Evolutionary conservation across 805 yeast species (phyloP).

Genomic region (Dipodascus albidus): DNA sequence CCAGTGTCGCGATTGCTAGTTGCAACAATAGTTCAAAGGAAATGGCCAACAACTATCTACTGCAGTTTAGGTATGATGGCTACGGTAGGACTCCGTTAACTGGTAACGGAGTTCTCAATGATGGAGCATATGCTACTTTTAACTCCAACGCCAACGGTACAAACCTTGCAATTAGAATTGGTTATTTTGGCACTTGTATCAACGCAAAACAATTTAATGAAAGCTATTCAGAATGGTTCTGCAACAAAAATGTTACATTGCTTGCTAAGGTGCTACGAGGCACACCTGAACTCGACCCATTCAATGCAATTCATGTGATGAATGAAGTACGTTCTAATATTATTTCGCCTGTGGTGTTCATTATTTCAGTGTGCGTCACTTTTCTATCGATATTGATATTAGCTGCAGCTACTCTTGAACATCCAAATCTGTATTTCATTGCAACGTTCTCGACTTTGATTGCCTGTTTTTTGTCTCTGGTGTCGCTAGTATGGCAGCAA

Average conservation of each 20-base stretch:
- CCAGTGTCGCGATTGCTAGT: constrained; percentile 11
- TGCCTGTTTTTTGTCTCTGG: constrained; percentile 10
- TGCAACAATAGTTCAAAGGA: constrained; percentile 10
- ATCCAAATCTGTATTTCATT: constrained; percentile 9
- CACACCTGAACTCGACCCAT: constrained; percentile 13
- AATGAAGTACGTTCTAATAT: constrained; percentile 6
- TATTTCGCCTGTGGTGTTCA: constrained; percentile 13
- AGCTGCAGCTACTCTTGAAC: constrained; percentile 5
- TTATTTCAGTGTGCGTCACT: constrained; percentile 10
- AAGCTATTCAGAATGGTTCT: constrained; percentile 10
- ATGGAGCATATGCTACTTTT: constrained; percentile 7
- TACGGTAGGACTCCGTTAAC: not conserved
- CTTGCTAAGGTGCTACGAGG: constrained; percentile 4
- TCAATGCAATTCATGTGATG: constrained; percentile 12
- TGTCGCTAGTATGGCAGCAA: constrained; percentile 18
- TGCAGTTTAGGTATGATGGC: constrained; percentile 11
- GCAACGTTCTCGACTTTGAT: constrained; percentile 5
- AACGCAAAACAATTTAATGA: constrained; percentile 3
- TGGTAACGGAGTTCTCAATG: constrained; percentile 11
- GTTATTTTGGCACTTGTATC: constrained; percentile 16
- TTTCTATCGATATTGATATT: constrained; percentile 9
- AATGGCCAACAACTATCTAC: constrained; percentile 11
- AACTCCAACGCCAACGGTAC: constrained; percentile 7
- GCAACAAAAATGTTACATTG: constrained; percentile 10
- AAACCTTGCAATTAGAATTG: constrained; percentile 10